A percentile compares a stretch with the other conserved stretches of the same genome.
These are phyloP conservation scores for Teunomyces pallodes DNA, from an alignment of 805 yeast species.

Conservation along the genomic window DNA sequence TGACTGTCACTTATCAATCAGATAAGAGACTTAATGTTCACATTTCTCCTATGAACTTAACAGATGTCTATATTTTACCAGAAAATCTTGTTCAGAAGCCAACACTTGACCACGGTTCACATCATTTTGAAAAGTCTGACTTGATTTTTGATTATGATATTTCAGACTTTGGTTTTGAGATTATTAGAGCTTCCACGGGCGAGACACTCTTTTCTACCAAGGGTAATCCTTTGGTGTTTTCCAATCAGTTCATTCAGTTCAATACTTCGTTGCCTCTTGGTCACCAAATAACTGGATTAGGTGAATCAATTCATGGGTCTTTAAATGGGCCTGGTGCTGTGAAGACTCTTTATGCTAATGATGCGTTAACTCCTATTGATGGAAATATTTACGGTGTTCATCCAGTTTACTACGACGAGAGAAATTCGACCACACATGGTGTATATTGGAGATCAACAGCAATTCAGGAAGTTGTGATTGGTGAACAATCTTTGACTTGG, in stretches of 20 bases:
- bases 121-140: constrained; percentile 13
- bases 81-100: constrained; percentile 16
- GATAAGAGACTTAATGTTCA: constrained; percentile 16
- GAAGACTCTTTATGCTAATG: constrained; percentile 29
- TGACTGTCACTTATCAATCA: constrained; percentile 19
- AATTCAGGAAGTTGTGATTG: constrained; percentile 26
- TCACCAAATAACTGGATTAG: constrained; percentile 28
- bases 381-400: constrained; percentile 32
- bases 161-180: constrained; percentile 13
- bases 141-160: constrained; percentile 15
- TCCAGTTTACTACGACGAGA: constrained; percentile 29
- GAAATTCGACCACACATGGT: constrained; percentile 25
- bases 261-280: constrained; percentile 25
- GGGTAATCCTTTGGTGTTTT: constrained; percentile 27
- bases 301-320: constrained; percentile 29
- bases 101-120: constrained; percentile 6
- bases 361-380: constrained; percentile 23
- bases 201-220: constrained; percentile 27
- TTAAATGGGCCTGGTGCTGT: constrained; percentile 24
- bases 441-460: constrained; percentile 30
- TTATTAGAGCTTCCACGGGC: constrained; percentile 17
- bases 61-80: constrained; percentile 21
- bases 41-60: constrained; percentile 17
- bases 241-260: constrained; percentile 32
- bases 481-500: constrained; percentile 25